A percentile compares a stretch with the other conserved stretches of the same genome.
These are phyloP conservation scores for Komagataella pastoris DNA, from an alignment of 805 yeast genomes.

Conservation along the genomic window DNA sequence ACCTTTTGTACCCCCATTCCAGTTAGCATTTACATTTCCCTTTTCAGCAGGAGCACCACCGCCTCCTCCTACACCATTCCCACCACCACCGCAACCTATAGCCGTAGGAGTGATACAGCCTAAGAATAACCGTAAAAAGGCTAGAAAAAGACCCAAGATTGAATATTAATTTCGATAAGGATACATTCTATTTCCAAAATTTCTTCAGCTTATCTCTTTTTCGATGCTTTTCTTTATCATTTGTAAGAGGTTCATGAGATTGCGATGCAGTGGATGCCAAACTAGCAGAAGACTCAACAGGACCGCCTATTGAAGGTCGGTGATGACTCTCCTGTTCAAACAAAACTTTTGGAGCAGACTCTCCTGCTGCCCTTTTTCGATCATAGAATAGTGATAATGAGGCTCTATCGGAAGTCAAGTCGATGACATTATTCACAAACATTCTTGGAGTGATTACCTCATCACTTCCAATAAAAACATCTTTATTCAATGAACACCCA, in stretches of 20 bases:
- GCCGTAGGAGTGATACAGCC: not conserved
- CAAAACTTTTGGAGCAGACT: slow-evolving; percentile 27
- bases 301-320: not conserved
- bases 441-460: slow-evolving; percentile 44
- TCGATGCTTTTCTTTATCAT: not conserved
- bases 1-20: not conserved
- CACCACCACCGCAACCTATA: not conserved
- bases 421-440: slow-evolving; percentile 23
- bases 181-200: not conserved
- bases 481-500: slow-evolving; percentile 46
- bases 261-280: not conserved
- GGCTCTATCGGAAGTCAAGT: slow-evolving; percentile 20
- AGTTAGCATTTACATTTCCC: not conserved
- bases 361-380: slow-evolving; percentile 3
- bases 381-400: slow-evolving; percentile 30
- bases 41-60: not conserved
- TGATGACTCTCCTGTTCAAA: slow-evolving; percentile 13
- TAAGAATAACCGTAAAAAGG: not conserved
- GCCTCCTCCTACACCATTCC: not conserved
- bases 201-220: not conserved
- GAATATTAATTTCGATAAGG: not conserved
- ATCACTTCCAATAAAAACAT: slow-evolving; percentile 74
- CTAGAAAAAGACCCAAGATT: not conserved
- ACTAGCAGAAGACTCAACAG: not conserved
- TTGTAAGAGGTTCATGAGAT: not conserved